Percentiles rank a stretch among this genome's conserved stretches.
Evolutionary conservation across 2,329 filamentous ascomycete genomes (phyloP).

Genomic region (Fusarium phyllophilum): DNA sequence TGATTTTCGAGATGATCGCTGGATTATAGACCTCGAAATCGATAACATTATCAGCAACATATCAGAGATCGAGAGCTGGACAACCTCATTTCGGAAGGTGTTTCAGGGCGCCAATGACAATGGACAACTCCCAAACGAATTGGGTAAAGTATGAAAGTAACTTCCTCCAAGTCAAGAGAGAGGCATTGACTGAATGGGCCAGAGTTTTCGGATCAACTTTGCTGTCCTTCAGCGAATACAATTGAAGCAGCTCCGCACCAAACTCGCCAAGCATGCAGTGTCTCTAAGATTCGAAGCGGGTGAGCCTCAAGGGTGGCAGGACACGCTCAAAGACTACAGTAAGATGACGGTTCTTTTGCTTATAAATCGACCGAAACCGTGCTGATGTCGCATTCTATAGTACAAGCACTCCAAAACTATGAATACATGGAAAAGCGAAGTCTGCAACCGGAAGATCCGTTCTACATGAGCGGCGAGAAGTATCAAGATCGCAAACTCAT

Average conservation of each 20-base stretch:
- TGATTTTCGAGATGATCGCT: neutral
- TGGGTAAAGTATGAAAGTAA: neutral
- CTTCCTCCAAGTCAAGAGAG: accelerated
- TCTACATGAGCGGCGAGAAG: neutral
- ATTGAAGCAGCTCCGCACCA: neutral
- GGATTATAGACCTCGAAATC: neutral
- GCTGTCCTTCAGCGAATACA: neutral
- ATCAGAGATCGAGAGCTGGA: neutral
- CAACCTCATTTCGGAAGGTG: neutral
- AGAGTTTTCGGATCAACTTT: neutral
- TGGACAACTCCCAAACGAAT: neutral
- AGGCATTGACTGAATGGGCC: accelerated
- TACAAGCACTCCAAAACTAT: neutral
- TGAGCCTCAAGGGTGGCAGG: neutral
- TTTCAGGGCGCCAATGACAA: too few species aligned
- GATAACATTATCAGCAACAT: neutral
- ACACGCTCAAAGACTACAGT: neutral
- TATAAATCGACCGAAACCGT: neutral
- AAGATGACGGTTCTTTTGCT: accelerated
- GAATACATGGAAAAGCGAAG: neutral
- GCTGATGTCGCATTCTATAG: neutral
- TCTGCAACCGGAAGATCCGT: neutral
- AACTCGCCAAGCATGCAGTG: neutral
- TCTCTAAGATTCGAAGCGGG: neutral
- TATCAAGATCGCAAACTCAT: neutral